Evolutionary conservation across 2,329 filamentous ascomycete genomes (phyloP).

Genomic region (Ilyonectria mors-panacis): DNA sequence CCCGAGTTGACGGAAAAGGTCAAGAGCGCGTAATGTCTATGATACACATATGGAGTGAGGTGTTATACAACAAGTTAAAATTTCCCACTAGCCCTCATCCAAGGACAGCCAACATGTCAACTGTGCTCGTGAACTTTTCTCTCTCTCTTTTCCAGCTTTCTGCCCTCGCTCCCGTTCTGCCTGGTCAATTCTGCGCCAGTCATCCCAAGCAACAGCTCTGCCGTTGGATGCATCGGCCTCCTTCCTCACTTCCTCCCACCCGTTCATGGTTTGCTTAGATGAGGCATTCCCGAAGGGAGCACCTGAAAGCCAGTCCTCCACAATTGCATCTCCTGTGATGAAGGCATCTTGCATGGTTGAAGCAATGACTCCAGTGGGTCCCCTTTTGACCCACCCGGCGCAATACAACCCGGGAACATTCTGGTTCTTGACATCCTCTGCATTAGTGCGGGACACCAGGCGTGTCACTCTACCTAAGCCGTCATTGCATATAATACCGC

Average conservation of each 20-base stretch:
- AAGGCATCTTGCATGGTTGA: constrained; percentile 98
- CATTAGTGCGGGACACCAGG: constrained; percentile 50
- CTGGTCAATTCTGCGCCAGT: constrained; percentile 88
- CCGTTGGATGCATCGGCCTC: constrained; percentile 70
- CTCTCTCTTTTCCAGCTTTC: constrained; percentile 81
- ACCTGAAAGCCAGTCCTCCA: constrained; percentile 77
- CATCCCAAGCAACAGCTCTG: constrained; percentile 81
- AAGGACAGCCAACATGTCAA: constrained; percentile 71
- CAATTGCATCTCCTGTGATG: constrained; percentile 86
- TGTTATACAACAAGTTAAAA: constrained; percentile 48
- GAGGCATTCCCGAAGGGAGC: constrained; percentile 56
- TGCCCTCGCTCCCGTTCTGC: constrained; percentile 79
- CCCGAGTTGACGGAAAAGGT: constrained; percentile 97
- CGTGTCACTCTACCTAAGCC: constrained; percentile 78
- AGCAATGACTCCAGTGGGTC: constrained; percentile 95
- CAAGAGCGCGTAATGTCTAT: constrained; percentile 66
- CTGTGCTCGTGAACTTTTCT: constrained; percentile 75
- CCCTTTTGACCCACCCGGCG: constrained; percentile 95
- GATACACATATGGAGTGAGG: constrained; percentile 37
- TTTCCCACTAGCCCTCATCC: constrained; percentile 48
- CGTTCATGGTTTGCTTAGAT: constrained; percentile 52
- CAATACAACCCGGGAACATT: constrained; percentile 84
- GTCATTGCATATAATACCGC: constrained; percentile 88
- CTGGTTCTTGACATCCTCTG: constrained; percentile 55
- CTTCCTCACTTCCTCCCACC: constrained; percentile 83